Evolutionary conservation across 257 asterid genomes (phyloP).

Genomic region (Solanum infundibuliforme): DNA sequence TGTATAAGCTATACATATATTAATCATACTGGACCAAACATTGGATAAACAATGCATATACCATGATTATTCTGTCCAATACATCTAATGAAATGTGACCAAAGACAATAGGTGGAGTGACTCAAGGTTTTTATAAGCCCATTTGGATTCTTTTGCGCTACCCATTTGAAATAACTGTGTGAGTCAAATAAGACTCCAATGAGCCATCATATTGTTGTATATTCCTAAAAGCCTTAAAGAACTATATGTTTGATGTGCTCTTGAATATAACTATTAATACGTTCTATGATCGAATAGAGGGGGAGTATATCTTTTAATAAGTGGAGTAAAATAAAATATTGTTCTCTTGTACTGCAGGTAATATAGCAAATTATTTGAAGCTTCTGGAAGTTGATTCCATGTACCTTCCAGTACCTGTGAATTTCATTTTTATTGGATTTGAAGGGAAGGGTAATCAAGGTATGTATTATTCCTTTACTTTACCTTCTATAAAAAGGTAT

Average conservation of each 20-base stretch:
- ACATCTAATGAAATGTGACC: not conserved
- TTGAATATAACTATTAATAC: not conserved
- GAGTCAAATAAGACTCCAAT: not conserved
- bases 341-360: slow-evolving; percentile 49
- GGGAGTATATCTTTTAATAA: not conserved
- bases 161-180: not conserved
- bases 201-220: not conserved
- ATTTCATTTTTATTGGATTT: slow-evolving; percentile 88
- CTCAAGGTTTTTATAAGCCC: not conserved
- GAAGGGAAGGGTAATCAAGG: slow-evolving; percentile 97
- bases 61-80: not conserved
- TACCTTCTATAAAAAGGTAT: not conserved
- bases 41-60: not conserved
- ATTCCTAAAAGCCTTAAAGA: not conserved
- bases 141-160: not conserved
- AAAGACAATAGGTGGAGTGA: not conserved
- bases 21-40: not conserved
- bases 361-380: slow-evolving; percentile 72
- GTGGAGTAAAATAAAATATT: not conserved
- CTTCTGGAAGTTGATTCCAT: slow-evolving; percentile 86
- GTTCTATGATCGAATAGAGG: not conserved
- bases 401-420: slow-evolving; percentile 88
- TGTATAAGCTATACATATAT: not conserved
- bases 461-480: slow-evolving; percentile 15
- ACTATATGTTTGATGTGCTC: not conserved